Conservation (phyloP, 805 yeast species). For the Saccharomycopsis fodiens region DNA sequence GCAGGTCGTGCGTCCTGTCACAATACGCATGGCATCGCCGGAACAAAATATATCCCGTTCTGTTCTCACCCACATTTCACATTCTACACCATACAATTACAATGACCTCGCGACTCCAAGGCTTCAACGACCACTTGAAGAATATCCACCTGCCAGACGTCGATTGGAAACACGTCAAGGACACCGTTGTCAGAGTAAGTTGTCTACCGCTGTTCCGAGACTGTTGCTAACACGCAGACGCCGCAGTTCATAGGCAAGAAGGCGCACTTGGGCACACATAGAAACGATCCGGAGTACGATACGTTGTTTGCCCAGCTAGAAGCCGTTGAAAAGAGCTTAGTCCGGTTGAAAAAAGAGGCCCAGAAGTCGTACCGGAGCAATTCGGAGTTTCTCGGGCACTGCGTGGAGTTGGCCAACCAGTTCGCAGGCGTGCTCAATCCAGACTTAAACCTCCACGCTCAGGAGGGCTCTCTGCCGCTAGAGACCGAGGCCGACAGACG, state of each 20-base stretch:
- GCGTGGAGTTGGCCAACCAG: constrained; percentile 14
- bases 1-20: not conserved
- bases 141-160: constrained; percentile 17
- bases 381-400: constrained; percentile 9
- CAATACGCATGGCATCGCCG: not conserved
- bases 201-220: not conserved
- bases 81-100: no score
- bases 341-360: constrained; percentile 8
- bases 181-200: constrained; percentile 17
- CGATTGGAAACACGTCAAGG: constrained; percentile 16
- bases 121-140: constrained; percentile 15
- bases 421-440: constrained; percentile 5
- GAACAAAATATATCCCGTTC: not conserved
- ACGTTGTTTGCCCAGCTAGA: constrained; percentile 2
- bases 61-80: no score
- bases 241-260: constrained; percentile 19
- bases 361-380: constrained; percentile 9
- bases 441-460: not conserved
- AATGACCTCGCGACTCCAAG: constrained; percentile 12
- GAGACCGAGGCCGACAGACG: constrained; percentile 4
- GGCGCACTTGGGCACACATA: constrained; percentile 11
- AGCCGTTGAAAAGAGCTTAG: constrained; percentile 7
- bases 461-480: not conserved
- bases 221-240: constrained; percentile 2
- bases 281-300: constrained; percentile 12